Percentiles rank a stretch among this genome's conserved stretches.
These are phyloP conservation scores for Pharus latifolius DNA, from an alignment of 176 grass and related monocot genomes.

Conservation along the genomic window DNA sequence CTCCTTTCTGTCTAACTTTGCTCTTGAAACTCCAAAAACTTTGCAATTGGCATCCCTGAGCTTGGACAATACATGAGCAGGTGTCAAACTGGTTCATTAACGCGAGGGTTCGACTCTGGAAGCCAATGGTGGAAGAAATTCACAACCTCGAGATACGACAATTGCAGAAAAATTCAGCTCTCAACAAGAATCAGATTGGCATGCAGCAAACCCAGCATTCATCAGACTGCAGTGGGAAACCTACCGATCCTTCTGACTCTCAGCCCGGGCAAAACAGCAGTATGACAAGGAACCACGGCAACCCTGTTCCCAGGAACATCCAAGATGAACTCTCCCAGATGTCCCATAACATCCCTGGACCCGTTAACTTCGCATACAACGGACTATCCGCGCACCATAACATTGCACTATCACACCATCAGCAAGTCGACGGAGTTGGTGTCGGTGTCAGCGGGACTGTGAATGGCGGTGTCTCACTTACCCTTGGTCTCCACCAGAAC, in stretches of 20 bases:
- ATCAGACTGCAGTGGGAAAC: slow-evolving; percentile 37
- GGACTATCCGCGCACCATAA: slow-evolving; percentile 14
- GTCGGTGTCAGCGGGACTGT: background rate
- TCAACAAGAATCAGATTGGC: slow-evolving; percentile 26
- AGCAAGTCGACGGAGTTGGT: slow-evolving; percentile 18
- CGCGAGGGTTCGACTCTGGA: slow-evolving; percentile 94
- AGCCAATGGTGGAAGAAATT: slow-evolving; percentile 98
- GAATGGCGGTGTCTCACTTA: slow-evolving; percentile 52
- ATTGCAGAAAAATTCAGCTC: slow-evolving; percentile 30
- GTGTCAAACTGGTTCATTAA: slow-evolving; percentile 99
- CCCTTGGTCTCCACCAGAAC: slow-evolving; percentile 90
- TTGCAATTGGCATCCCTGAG: background rate
- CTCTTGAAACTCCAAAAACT: background rate
- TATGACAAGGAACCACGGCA: slow-evolving; percentile 19
- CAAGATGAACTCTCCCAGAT: slow-evolving; percentile 51
- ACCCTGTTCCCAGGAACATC: slow-evolving; percentile 12
- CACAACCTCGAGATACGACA: slow-evolving; percentile 83
- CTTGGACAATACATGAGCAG: slow-evolving; percentile 8
- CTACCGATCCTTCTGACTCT: slow-evolving; percentile 38
- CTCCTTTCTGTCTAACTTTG: no score
- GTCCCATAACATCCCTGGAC: slow-evolving; percentile 30
- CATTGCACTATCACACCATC: background rate
- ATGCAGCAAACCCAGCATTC: slow-evolving; percentile 34
- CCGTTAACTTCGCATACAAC: slow-evolving; percentile 53
- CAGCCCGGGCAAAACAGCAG: slow-evolving; percentile 40